Evolutionary conservation across 2,329 filamentous ascomycete genomes (phyloP), one percentile per base, ranked within the genome.

Genomic region (Tolypocladium inflatum): DNA sequence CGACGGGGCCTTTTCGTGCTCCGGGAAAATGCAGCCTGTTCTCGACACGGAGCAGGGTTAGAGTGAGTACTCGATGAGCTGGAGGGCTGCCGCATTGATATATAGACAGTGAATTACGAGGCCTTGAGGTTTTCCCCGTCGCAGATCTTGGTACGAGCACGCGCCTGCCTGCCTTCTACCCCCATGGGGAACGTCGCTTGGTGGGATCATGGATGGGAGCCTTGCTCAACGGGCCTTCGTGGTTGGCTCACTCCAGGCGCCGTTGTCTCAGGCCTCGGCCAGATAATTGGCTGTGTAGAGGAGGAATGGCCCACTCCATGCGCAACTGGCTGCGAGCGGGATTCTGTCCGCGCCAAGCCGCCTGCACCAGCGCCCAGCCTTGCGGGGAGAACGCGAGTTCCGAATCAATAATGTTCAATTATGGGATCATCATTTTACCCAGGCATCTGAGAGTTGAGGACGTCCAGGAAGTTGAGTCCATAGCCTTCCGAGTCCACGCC

Each of bases 391-490:
- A 39, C 13, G 13, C 15, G 38, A 19, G 23, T 8, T 48, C 21
- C 7, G 3, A 26, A 45, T 45, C 23, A 21, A 13, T 8, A 45
- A 7, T 11, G 35, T 15, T 15, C 26, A 39, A 9, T 5, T 26
- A 45, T 45, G 13, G 30, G 30, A 13, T 21, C 43, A 6, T 3
- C 21, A 15, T 4, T 33, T 56, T 37, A 61, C 19, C 58, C 60
- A 3, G 66, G 65, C 66, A 68, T 67, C 41, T 67, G 65, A 19
- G 65, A 67, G 35, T 67, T 65, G 33, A 68, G 55, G 10, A 63
- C 60, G 30, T 66, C 66, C 51, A 68, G 56, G 35, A 68, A 61
- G 55, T 60, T 64, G 10, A 66, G 60, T 35, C 62, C 61, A 50
- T 62, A 64, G 37, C 65, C 63, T 15, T 67, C 65, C 48, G 63